Percentiles rank a stretch among this genome's conserved stretches.
These are phyloP conservation scores for Tetraselmis chui DNA, from an alignment of 139 green algal species.

Conservation along the genomic window DNA sequence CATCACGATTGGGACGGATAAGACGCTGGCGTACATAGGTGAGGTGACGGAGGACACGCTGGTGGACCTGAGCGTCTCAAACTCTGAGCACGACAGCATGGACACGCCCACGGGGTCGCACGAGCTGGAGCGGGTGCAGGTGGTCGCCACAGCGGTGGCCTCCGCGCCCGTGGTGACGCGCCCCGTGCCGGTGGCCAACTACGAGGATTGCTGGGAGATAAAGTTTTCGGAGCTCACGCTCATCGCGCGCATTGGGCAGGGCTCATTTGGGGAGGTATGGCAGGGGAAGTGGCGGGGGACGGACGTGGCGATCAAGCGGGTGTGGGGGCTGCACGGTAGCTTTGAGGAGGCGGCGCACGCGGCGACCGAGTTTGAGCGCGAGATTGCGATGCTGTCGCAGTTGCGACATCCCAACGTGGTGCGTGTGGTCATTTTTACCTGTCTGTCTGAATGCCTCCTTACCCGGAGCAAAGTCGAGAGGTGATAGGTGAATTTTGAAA, in stretches of 20 bases:
- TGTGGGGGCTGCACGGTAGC: conserved; percentile 10
- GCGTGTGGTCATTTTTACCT: too few species aligned
- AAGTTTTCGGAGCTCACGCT: conserved; percentile 29
- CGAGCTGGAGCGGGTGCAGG: neutral
- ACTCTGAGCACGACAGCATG: neutral
- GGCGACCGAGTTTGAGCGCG: conserved; percentile 33
- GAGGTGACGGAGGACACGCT: neutral
- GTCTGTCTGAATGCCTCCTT: too few species aligned
- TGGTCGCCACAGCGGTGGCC: too few species aligned
- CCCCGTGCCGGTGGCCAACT: neutral
- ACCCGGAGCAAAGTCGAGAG: too few species aligned
- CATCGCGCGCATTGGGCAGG: conserved; percentile 50
- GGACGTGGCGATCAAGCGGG: conserved; percentile 49
- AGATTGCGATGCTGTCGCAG: conserved; percentile 48
- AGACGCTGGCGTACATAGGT: neutral
- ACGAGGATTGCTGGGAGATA: conserved; percentile 1
- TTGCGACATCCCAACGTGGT: conserved; percentile 52
- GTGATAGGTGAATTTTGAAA: too few species aligned
- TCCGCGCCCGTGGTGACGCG: neutral
- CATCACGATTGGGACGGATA: neutral
- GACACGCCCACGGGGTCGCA: neutral
- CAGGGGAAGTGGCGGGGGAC: conserved; percentile 55
- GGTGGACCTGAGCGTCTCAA: neutral
- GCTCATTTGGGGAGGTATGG: conserved; percentile 57
- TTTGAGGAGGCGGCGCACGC: neutral